A percentile compares a stretch with the other conserved stretches of the same genome.
phyloP scores from a whole-genome alignment of 163 green algal genomes.

The Scenedesmus sp. region DNA sequence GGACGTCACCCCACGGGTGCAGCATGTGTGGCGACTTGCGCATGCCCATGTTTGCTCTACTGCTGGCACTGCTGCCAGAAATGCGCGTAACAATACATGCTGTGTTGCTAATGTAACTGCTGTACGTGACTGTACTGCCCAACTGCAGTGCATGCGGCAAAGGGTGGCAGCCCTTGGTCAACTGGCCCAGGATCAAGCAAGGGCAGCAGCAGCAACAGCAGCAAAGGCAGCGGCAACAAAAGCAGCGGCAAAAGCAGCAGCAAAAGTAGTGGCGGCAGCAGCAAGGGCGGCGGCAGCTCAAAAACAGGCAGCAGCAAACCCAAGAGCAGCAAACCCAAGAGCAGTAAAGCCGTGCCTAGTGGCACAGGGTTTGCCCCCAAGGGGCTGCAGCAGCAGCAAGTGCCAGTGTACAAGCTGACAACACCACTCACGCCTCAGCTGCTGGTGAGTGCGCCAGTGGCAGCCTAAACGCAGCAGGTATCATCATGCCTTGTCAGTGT shows the following conservation, averaged over 20 bases:
- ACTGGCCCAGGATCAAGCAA: constrained; percentile 11
- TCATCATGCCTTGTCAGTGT: too few species aligned
- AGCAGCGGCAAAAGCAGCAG: neutral
- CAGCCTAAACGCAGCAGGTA: neutral
- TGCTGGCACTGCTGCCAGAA: neutral
- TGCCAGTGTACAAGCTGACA: constrained; percentile 31
- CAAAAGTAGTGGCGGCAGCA: neutral
- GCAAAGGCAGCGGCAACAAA: neutral
- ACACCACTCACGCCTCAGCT: constrained; percentile 31
- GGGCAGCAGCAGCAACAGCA: constrained; percentile 29
- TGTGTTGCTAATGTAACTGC: neutral
- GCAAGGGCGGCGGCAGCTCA: neutral
- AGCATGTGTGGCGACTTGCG: neutral
- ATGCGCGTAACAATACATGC: neutral
- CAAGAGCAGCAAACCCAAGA: neutral
- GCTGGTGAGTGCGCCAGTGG: constrained; percentile 6
- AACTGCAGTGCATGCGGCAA: constrained; percentile 22
- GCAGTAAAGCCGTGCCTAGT: neutral
- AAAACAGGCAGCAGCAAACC: neutral
- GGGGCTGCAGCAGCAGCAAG: neutral
- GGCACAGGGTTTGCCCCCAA: constrained; percentile 15
- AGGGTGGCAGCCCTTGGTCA: constrained; percentile 35
- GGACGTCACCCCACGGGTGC: neutral
- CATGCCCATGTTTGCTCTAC: neutral
- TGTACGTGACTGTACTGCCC: neutral